Base-by-base conservation (phyloP, 441 rosid genomes). In the Adansonia rubrostipa region DNA sequence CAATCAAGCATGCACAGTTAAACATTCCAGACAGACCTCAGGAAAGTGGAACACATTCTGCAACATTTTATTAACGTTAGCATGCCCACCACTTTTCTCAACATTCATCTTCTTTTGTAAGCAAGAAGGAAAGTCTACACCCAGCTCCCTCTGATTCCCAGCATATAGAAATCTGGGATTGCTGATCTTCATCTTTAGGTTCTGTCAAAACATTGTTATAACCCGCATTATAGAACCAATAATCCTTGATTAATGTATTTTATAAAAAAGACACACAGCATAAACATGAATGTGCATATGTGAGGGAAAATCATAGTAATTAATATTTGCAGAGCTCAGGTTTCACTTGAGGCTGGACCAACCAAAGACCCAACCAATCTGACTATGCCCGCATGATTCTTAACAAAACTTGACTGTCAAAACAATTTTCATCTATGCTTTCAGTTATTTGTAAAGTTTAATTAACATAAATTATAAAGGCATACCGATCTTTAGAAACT, bases 181-280 rank as follows among this genome's bases (percentile, higher is more conserved):
- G 83, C 92, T 90, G 79, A 94, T 87, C 88, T 92, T 96, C 98
- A 96, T 92, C 89, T 94, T 96, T 85, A 96, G 87, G 82, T 96
- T 92, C 99, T 96, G 94, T 74, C 74, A 70, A 74, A 68, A 78
- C 70, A 76, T 73, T 60, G 60, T 75, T 15, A 84, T 40, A 82
- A 63, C 53, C 64, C 75, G 68, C 28, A 64, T 68, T 73, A 73
- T 42, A 42, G 33, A 73, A 57, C 51, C 28, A 57, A 57, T 11
- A 57, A 57, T 53, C 51, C 15, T 64, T 33, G 1, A 61, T 58
- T 73, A 58, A 74, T 76, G 60, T 22, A 54, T 45, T 50, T 74
- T 44, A 69, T 24, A 9, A 67, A 74, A 75, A 66, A 10, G 62
- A 65, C 33, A 54, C 7, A 64, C 44, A 63, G 44, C 24, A 68